Percentiles rank a stretch among this genome's conserved stretches.
These are phyloP conservation scores for Pleurotus djamor DNA, from an alignment of 768 basidiomycete species.

Conservation along the genomic window DNA sequence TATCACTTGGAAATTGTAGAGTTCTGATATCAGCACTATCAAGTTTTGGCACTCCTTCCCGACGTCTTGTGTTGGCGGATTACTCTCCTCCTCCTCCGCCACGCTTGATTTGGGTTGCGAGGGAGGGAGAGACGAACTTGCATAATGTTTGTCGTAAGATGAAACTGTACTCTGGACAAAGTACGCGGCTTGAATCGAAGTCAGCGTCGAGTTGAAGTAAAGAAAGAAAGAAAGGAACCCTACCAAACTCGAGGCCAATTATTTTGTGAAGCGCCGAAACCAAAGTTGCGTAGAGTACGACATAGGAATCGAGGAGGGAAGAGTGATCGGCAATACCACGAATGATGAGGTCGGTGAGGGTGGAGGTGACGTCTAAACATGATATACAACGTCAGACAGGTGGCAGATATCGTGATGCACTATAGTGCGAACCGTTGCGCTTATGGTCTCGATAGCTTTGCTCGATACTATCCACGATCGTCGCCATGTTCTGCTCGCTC, in stretches of 20 bases:
- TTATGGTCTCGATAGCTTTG: conserved; percentile 73
- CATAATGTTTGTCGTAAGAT: conserved; percentile 62
- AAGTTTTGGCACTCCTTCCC: conserved; percentile 93
- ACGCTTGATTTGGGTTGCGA: background rate
- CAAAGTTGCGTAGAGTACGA: conserved; percentile 84
- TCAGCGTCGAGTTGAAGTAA: background rate
- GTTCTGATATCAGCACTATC: conserved; percentile 81
- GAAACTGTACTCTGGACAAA: conserved; percentile 75
- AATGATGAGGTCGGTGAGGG: conserved; percentile 73
- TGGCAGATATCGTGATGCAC: background rate
- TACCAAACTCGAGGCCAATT: conserved; percentile 88
- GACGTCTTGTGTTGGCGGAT: conserved; percentile 26
- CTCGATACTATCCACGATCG: conserved; percentile 73
- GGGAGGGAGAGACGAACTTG: conserved; percentile 16
- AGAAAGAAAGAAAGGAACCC: conserved; percentile 15
- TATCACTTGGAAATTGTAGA: conserved; percentile 96
- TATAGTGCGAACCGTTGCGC: conserved; percentile 62
- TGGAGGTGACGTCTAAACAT: conserved; percentile 73
- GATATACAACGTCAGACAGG: conserved; percentile 3
- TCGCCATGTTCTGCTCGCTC: conserved; percentile 86
- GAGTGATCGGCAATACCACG: conserved; percentile 79
- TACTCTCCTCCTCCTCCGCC: background rate
- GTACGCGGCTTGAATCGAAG: conserved; percentile 58
- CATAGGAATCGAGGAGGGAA: conserved; percentile 83
- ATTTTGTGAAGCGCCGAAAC: conserved; percentile 79